phyloP scores from a whole-genome alignment of 2,329 filamentous ascomycete genomes.

The Samsoniella hepiali region DNA sequence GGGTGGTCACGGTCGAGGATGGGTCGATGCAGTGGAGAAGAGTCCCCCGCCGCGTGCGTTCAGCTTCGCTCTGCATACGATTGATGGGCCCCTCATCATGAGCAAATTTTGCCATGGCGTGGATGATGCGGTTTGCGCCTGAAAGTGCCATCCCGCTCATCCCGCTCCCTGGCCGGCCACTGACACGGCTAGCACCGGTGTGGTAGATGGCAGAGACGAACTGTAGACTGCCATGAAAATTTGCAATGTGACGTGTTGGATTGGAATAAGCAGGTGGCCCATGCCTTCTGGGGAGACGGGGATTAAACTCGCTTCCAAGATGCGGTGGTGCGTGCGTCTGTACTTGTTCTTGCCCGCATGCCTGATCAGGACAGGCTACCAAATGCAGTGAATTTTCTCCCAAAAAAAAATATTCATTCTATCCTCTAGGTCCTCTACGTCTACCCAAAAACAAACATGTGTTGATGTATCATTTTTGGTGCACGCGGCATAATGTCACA shows the following conservation, averaged over 20 bases:
- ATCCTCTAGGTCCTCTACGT: no score
- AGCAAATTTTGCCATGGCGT: not conserved
- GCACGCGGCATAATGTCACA: not conserved
- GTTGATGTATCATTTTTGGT: not conserved
- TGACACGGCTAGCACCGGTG: not conserved
- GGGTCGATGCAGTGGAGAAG: constrained; percentile 13
- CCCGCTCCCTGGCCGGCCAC: no score
- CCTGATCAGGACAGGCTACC: not conserved
- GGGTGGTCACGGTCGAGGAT: not conserved
- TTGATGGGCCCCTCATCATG: not conserved
- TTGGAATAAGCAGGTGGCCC: not conserved
- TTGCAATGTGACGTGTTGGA: not conserved
- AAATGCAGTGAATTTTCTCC: not conserved
- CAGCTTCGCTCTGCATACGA: not conserved
- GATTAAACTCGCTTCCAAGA: not conserved
- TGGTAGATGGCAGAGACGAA: not conserved
- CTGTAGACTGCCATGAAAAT: not conserved
- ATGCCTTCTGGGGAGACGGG: constrained; percentile 1
- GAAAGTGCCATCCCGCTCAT: not conserved
- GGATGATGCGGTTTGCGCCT: not conserved
- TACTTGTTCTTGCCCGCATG: not conserved
- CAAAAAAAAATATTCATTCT: no score
- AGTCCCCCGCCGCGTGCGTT: not conserved
- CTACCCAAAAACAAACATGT: no score
- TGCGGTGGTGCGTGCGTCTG: not conserved